Conservation (phyloP, 192 early-diverging fungal genomes). For the Mortierella antarctica region DNA sequence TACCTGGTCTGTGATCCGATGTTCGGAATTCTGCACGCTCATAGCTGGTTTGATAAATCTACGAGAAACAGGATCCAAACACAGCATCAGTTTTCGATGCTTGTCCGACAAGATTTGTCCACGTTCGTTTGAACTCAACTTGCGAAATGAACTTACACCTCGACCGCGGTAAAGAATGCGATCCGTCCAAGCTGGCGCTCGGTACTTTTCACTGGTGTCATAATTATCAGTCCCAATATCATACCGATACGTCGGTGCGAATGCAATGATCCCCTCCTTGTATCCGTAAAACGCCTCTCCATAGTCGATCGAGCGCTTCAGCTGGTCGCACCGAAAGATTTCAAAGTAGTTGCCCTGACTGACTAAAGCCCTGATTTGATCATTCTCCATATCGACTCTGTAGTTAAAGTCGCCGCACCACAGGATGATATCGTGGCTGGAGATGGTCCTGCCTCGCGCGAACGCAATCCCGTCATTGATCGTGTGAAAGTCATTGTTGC, state of each 20-base stretch:
- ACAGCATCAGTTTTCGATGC: neutral
- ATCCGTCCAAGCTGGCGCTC: constrained; percentile 55
- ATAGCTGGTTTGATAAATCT: constrained; percentile 63
- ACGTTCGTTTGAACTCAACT: neutral
- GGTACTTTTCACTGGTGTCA: constrained; percentile 70
- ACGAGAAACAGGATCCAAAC: neutral
- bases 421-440: constrained; percentile 80
- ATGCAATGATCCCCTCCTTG: constrained; percentile 77
- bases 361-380: constrained; percentile 53
- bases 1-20: constrained; percentile 88
- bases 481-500: constrained; percentile 86
- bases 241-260: constrained; percentile 87
- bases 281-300: constrained; percentile 81
- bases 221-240: constrained; percentile 76
- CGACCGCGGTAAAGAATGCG: constrained; percentile 71
- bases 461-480: constrained; percentile 84
- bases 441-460: constrained; percentile 71
- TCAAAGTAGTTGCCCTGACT: constrained; percentile 39
- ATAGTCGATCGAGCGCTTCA: constrained; percentile 67
- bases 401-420: constrained; percentile 98
- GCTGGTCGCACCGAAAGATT: constrained; percentile 48
- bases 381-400: constrained; percentile 79
- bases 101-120: neutral
- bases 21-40: constrained; percentile 67
- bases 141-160: constrained; percentile 53